These are phyloP conservation scores for Sugiyamaella xylanicola DNA, from an alignment of 1,139 yeast species.

Conservation along the genomic window DNA sequence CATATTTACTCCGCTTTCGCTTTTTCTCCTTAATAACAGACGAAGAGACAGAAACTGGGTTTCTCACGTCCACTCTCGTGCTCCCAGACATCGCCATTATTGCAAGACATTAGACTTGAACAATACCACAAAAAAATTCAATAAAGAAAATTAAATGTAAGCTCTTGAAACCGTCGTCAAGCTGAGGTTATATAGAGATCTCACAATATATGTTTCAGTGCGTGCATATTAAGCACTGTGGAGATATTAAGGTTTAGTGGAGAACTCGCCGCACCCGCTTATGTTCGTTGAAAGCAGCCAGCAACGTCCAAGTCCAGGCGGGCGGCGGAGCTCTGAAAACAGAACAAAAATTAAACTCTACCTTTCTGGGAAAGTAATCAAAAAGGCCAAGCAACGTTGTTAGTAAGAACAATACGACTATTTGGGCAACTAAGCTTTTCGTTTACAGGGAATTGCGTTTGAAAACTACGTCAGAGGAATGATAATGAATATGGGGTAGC, in stretches of 20 bases:
- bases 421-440: not conserved
- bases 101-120: not conserved
- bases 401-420: not conserved
- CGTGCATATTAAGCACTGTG: not conserved
- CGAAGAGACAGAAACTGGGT: not conserved
- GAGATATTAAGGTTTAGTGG: not conserved
- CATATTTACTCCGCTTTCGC: conserved; percentile 29
- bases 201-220: not conserved
- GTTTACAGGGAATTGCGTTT: not conserved
- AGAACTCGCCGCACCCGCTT: not conserved
- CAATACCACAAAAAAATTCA: not conserved
- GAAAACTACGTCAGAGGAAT: too few relatives aligned
- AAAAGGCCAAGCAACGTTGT: not conserved
- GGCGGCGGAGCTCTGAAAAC: not conserved
- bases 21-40: conserved; percentile 5
- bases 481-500: too few relatives aligned
- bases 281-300: not conserved
- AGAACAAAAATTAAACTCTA: not conserved
- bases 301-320: not conserved
- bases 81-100: conserved; percentile 1
- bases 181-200: not conserved
- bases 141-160: not conserved
- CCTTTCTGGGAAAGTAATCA: not conserved
- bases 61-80: not conserved
- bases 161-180: not conserved